Evolutionary conservation across 1,284 basidiomycete genomes (phyloP).

Genomic region (Microbotryum lychnidis-dioicae): DNA sequence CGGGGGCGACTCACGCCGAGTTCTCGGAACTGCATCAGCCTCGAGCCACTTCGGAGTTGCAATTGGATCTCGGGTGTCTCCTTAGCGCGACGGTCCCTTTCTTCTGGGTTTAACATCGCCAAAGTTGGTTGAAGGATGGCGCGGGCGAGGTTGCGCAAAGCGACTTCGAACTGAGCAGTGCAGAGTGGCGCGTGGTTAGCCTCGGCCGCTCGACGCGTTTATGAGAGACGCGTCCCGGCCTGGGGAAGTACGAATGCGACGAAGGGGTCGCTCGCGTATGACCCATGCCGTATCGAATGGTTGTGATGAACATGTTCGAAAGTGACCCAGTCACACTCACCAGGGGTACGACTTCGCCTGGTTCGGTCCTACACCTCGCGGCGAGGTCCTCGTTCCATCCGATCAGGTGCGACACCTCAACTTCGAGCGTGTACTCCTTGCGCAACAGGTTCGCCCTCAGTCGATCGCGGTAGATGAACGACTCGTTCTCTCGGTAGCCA

Average conservation of each 20-base stretch:
- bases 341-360: conserved; percentile 79
- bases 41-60: conserved; percentile 76
- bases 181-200: background rate
- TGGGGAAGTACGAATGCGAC: background rate
- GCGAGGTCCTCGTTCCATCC: conserved; percentile 91
- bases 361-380: conserved; percentile 78
- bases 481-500: conserved; percentile 48
- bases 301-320: background rate
- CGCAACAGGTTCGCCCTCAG: conserved; percentile 80
- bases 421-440: conserved; percentile 84
- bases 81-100: conserved; percentile 41
- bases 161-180: conserved; percentile 67
- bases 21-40: conserved; percentile 88
- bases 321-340: conserved; percentile 46
- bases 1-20: conserved; percentile 50
- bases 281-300: conserved; percentile 3
- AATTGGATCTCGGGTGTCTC: conserved; percentile 81
- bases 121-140: conserved; percentile 52
- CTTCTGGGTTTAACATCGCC: conserved; percentile 32
- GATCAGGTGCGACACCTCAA: conserved; percentile 81
- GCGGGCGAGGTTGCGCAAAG: conserved; percentile 71
- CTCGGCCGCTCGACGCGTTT: conserved; percentile 4
- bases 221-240: background rate
- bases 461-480: conserved; percentile 58
- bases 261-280: background rate